Evolutionary conservation across 352 stramenopile species (phyloP), one percentile per base, ranked within the genome.

Genomic region (Phytopythium boreale): DNA sequence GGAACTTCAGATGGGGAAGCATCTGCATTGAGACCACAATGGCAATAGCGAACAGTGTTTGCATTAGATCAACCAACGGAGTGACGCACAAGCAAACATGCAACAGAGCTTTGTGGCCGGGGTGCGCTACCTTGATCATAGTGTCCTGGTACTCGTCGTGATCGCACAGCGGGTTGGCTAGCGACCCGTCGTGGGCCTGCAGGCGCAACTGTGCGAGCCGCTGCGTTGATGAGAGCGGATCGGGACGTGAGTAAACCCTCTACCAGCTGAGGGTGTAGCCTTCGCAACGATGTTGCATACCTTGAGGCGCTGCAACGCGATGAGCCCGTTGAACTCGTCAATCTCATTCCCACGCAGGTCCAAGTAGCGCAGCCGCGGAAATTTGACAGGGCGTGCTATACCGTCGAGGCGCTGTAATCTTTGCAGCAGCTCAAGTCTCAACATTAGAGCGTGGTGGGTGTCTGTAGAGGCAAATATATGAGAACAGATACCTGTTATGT

Each of bases 341-440:
- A 94, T 77, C 15, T 80, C 67, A 36, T 95, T 95, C 29, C 82
- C 75, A 9, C 86, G 77, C 31, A 93, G 59, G 50, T 95, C 86
- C 36, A 95, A 50, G 41, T 92, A 92, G 26, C 76, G 69, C 56
- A 95, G 64, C 34, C 80, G 77, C 2, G 86, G 84, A 26, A 93
- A 82, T 66, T 95, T 95, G 4, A 92, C 62, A 0, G 86, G 84
- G 0, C 82, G 75, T 1, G 76, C 65, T 20, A 92, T 37, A 0
- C 80, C 86, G 20, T 92, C 81, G 12, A 95, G 68, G 14, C 55
- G 37, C 19, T 57, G 56, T 15, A 94, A 37, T 49, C 86, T 91
- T 61, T 39, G 31, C 31, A 26, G 20, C 2, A 6, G 6, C 24
- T 20, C 27, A 17, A 27, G 31, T 29, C 31, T 43, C 59, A 10